Conservation (phyloP, 257 asterid genomes). For the Solanum pimpinellifolium region DNA sequence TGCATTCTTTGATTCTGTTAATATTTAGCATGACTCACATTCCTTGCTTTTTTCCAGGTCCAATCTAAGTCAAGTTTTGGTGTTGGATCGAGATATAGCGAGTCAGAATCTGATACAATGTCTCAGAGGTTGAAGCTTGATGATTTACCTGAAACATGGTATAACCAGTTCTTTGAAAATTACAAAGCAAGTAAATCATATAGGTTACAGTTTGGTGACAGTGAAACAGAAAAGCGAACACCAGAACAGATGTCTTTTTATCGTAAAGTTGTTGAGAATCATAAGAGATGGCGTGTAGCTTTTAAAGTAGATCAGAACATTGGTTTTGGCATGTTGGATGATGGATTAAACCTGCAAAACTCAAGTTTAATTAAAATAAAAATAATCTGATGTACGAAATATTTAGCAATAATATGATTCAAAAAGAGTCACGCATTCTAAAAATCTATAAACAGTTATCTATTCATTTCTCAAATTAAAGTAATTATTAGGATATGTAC, state of each 20-base stretch:
- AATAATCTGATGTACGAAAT: too few relatives aligned
- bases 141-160: slow-evolving; percentile 89
- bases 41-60: slow-evolving; percentile 23
- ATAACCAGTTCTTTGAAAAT: slow-evolving; percentile 65
- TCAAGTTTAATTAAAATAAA: too few relatives aligned
- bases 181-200: slow-evolving; percentile 62
- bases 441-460: too few relatives aligned
- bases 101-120: slow-evolving; percentile 46
- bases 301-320: too few relatives aligned
- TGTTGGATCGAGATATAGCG: slow-evolving; percentile 52
- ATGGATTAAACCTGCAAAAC: too few relatives aligned
- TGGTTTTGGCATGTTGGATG: too few relatives aligned
- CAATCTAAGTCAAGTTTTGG: slow-evolving; percentile 41
- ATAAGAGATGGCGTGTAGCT: slow-evolving; percentile 15
- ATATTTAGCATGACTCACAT: neutral
- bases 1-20: neutral
- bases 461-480: too few relatives aligned
- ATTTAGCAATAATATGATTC: too few relatives aligned
- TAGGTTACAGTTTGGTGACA: slow-evolving; percentile 51
- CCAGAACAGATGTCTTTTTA: slow-evolving; percentile 83
- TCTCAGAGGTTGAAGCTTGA: slow-evolving; percentile 54
- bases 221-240: slow-evolving; percentile 73
- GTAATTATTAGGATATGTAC: too few relatives aligned
- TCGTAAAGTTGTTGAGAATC: slow-evolving; percentile 71
- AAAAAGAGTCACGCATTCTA: too few relatives aligned